Base-by-base conservation (phyloP, 1,139 yeast genomes). In the Debaryomyces fabryi region DNA sequence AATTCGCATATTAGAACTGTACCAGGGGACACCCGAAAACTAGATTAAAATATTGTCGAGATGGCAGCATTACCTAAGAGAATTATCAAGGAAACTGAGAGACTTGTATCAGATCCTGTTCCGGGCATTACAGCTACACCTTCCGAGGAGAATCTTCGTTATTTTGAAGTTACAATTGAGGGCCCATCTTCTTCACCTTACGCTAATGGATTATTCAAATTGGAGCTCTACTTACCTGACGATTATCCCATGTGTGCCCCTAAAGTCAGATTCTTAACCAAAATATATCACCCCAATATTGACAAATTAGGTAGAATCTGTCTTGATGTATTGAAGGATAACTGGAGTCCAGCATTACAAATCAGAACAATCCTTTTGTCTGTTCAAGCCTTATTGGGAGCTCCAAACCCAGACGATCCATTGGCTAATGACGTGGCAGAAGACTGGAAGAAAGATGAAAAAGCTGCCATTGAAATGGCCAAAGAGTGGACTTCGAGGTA, bases 371-470 rank as follows among this genome's bases (percentile, higher is more conserved):
- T 93, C 36, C 74, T 93, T 56, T 76, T 95, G 51, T 88, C 96
- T 15, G 88, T 93, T 52, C 99, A 95, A 68, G 98, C 99, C 0
- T 74, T 93, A 49, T 74, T 93, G 48, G 96, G 96, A 1, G 92
- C 97, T 3, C 99, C 99, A 8, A 95, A 93, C 61, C 99, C 99
- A 2, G 97, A 93, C 65, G 99, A 93, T 69, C 99, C 99, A 1
- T 78, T 95, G 55, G 98, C 98, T 29, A 93, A 93, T 62, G 99
- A 93, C 58, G 99, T 93, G 38, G 99, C 99, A 3, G 92, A 90
- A 58, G 93, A 87, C 58, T 93, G 99, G 98, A 88, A 92, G 63
- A 86, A 83, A 55, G 84, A 93, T 61, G 96, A 91, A 67, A 74
- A 79, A 47, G 77, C 76, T 53, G 98, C 98, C 20, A 85, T 90